A percentile compares a stretch with the other conserved stretches of the same genome.
Conservation (phyloP, 2,329 filamentous ascomycete genomes). For the Graphium sp. region DNA sequence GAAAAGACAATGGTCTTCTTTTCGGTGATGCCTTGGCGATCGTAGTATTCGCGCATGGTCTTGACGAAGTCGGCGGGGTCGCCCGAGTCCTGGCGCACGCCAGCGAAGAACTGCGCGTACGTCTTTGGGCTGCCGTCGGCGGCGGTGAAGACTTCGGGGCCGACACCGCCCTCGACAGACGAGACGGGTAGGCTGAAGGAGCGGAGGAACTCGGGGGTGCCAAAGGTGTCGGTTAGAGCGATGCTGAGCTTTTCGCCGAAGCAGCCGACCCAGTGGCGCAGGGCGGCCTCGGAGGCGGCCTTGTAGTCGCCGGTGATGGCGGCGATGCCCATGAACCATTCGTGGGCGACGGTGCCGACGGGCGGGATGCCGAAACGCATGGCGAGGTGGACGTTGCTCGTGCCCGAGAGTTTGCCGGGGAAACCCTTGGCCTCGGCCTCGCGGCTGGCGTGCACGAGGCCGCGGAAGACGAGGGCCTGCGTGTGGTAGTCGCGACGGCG, state of each 20-base stretch:
- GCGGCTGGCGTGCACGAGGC: conserved; percentile 62
- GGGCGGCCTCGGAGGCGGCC: conserved; percentile 65
- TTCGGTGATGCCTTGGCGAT: conserved; percentile 54
- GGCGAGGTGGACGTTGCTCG: conserved; percentile 92
- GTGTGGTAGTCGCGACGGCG: conserved; percentile 87
- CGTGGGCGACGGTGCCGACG: conserved; percentile 80
- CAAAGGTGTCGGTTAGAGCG: conserved; percentile 91
- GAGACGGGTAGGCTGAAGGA: conserved; percentile 56
- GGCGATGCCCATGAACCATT: conserved; percentile 99
- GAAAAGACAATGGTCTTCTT: conserved; percentile 91
- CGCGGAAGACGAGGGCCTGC: conserved; percentile 79
- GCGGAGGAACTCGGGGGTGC: conserved; percentile 73
- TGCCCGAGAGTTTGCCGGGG: conserved; percentile 63
- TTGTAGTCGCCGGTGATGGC: conserved; percentile 79
- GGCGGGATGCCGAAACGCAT: conserved; percentile 80
- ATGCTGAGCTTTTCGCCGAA: conserved; percentile 78
- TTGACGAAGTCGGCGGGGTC: conserved; percentile 69
- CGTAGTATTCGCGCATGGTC: conserved; percentile 67
- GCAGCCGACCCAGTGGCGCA: conserved; percentile 79
- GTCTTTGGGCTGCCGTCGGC: conserved; percentile 30
- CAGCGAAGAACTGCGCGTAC: conserved; percentile 70
- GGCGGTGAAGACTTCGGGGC: conserved; percentile 22
- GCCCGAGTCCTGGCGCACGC: conserved; percentile 80
- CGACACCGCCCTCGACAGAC: conserved; percentile 22
- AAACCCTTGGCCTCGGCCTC: conserved; percentile 49